Evolutionary conservation across 2,329 filamentous ascomycete genomes (phyloP).

Genomic region (Penicillium sp.): DNA sequence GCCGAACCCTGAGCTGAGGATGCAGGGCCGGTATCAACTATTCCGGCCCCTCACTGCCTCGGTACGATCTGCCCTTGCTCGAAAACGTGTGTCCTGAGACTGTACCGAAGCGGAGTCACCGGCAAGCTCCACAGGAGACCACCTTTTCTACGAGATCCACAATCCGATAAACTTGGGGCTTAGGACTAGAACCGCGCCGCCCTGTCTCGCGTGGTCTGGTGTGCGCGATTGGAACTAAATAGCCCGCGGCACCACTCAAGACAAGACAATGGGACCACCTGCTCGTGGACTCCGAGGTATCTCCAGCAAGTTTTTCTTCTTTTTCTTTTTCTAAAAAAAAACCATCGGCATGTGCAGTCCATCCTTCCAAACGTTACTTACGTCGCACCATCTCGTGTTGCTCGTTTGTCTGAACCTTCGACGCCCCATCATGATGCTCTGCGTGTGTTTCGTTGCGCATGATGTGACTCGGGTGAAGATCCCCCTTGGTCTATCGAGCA

Average conservation of each 20-base stretch:
- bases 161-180: constrained; percentile 20
- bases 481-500: neutral
- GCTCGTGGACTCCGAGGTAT: neutral
- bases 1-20: neutral
- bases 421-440: neutral
- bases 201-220: constrained; percentile 9
- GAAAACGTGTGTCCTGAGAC: constrained; percentile 9
- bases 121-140: constrained; percentile 15
- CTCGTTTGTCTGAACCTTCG: constrained; percentile 8
- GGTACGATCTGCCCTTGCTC: constrained; percentile 1
- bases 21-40: neutral
- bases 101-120: constrained; percentile 13
- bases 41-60: constrained; percentile 10
- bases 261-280: constrained; percentile 13
- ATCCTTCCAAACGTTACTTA: constrained; percentile 11
- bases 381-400: constrained; percentile 24
- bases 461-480: constrained; percentile 5
- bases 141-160: constrained; percentile 20
- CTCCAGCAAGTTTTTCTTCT: neutral
- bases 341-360: constrained; percentile 16
- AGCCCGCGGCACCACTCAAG: constrained; percentile 6
- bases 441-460: constrained; percentile 3
- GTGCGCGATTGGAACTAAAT: constrained; percentile 11
- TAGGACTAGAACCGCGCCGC: constrained; percentile 13
- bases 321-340: neutral